These are phyloP conservation scores for Fraxinus nigra DNA, from an alignment of 305 asterid species.

Conservation along the genomic window DNA sequence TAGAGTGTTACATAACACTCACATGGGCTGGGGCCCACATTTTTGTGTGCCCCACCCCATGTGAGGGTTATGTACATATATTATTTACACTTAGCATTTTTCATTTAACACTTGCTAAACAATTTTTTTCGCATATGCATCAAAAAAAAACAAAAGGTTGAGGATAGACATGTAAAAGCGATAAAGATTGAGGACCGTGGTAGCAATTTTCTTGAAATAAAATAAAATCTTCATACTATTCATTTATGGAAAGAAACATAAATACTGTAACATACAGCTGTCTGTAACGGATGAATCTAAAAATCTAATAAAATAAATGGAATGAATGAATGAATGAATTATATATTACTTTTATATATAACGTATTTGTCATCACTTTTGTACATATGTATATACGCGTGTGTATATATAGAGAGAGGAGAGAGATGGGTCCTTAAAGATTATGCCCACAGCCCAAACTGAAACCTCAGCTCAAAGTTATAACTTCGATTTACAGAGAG, in stretches of 20 bases:
- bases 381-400: not conserved
- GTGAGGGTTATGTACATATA: no score
- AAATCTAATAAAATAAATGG: not conserved
- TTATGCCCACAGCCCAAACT: constrained; percentile 17
- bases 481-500: constrained; percentile 18
- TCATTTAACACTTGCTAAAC: not conserved
- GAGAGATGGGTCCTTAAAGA: constrained; percentile 12
- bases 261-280: constrained; percentile 11
- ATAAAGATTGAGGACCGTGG: not conserved
- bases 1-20: no score
- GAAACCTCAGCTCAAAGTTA: not conserved
- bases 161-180: not conserved
- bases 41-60: no score
- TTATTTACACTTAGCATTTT: no score
- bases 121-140: not conserved
- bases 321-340: not conserved
- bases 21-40: no score
- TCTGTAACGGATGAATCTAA: not conserved
- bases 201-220: not conserved
- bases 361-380: not conserved
- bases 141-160: not conserved
- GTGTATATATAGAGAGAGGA: constrained; percentile 1
- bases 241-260: constrained; percentile 2
- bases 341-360: not conserved
- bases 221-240: not conserved